Evolutionary conservation across 2,329 filamentous ascomycete genomes (phyloP).

Genomic region (Aspergillus tamarii): DNA sequence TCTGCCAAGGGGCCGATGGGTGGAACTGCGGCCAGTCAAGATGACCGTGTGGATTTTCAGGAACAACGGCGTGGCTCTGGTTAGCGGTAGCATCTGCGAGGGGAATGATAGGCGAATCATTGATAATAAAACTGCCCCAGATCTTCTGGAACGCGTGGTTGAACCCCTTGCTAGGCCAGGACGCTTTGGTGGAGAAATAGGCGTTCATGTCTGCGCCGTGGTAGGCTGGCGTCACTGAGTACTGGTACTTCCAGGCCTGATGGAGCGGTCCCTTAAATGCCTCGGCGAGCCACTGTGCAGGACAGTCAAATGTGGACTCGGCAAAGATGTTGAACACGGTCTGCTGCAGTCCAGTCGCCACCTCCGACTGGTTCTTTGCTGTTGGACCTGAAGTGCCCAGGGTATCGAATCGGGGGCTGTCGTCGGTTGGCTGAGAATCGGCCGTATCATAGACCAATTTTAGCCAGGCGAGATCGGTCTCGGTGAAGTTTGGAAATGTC

Average conservation of each 20-base stretch:
- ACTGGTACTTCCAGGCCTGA: slow-evolving; percentile 22
- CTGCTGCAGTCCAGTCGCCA: slow-evolving; percentile 45
- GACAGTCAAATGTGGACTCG: slow-evolving; percentile 60
- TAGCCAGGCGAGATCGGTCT: not conserved
- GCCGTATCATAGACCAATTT: not conserved
- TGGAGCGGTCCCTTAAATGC: slow-evolving; percentile 44
- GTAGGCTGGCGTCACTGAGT: not conserved
- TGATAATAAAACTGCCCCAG: not conserved
- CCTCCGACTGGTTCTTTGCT: not conserved
- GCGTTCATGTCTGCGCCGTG: not conserved
- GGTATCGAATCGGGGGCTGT: not conserved
- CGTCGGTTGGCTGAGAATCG: not conserved
- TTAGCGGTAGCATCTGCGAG: not conserved
- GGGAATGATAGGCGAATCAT: not conserved
- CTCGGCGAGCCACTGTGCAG: slow-evolving; percentile 59
- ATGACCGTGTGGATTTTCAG: not conserved
- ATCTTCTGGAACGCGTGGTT: not conserved
- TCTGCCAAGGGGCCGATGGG: slow-evolving; percentile 37
- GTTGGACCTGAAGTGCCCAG: not conserved
- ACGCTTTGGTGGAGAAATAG: not conserved
- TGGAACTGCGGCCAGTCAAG: slow-evolving; percentile 34
- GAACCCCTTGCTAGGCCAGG: not conserved
- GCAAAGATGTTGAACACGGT: slow-evolving; percentile 56
- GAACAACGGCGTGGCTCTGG: not conserved
- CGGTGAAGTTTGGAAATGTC: not conserved